A percentile compares a stretch with the other conserved stretches of the same genome.
Conservation (phyloP, 2,329 filamentous ascomycete species). For the Aureobasidium sp. region DNA sequence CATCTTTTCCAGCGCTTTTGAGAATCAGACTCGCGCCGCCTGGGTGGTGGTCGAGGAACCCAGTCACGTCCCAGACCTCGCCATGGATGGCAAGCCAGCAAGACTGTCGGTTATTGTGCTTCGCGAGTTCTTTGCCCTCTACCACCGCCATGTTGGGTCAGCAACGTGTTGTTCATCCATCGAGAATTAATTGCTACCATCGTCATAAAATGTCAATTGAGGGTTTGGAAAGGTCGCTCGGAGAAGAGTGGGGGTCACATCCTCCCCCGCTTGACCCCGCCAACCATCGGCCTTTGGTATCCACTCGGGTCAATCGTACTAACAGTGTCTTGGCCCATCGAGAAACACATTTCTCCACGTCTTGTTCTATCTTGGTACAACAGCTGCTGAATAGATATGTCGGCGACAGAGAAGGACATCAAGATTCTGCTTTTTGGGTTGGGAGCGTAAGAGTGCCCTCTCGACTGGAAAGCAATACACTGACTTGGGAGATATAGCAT, state of each 20-base stretch:
- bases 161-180: not conserved
- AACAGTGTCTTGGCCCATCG: not conserved
- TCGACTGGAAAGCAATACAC: not conserved
- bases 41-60: conserved; percentile 77
- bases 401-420: not conserved
- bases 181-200: not conserved
- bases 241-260: conserved; percentile 2
- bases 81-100: conserved; percentile 90
- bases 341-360: not conserved
- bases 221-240: not conserved
- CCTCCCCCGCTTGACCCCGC: not conserved
- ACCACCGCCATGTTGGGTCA: not conserved
- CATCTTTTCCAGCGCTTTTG: conserved; percentile 47
- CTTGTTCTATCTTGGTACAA: not conserved
- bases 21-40: conserved; percentile 53
- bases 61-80: conserved; percentile 83
- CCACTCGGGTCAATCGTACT: not conserved
- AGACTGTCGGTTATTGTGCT: conserved; percentile 73
- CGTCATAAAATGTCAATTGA: not conserved
- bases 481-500: conserved; percentile 34
- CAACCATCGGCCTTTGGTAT: conserved; percentile 5
- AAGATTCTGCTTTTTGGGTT: conserved; percentile 47
- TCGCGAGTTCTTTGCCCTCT: conserved; percentile 51
- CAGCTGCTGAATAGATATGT: not conserved
- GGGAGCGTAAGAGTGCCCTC: conserved; percentile 40